Base-by-base conservation (phyloP, 768 basidiomycete genomes). In the Lactarius deliciosus region DNA sequence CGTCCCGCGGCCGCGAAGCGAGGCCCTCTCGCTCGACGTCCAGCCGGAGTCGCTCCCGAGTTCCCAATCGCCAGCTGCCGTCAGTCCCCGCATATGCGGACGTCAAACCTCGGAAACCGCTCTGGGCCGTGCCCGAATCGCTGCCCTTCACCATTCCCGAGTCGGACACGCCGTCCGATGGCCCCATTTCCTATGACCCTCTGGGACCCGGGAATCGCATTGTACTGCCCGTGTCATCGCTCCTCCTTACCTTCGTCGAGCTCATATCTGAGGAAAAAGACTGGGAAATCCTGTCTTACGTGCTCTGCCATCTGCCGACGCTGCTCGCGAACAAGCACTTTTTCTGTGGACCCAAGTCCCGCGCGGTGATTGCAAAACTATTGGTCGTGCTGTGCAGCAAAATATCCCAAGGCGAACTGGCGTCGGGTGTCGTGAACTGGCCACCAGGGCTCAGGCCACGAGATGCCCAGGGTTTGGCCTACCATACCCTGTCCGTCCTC, bases 321-420 rank as follows among this genome's bases (percentile, higher is more conserved):
- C 95, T 98, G 74, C 82, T 98, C 11, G 81, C 91, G 64, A 98
- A 98, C 82, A 98, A 98, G 76, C 94, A 98, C 72, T 82, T 98
- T 61, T 96, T 97, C 76, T 97, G 96, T 73, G 97, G 97, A 1
- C 92, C 92, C 0, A 86, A 86, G 60, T 87, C 90, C 34, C 81
- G 87, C n/a, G 76, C 74, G 16, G 82, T 84, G 11, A 82, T 96
- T 25, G 79, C 85, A 6, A 81, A 79, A 57, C 77, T 98, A 40
- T 77, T 94, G 45, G 80, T 81, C n/a, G 74, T 81, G 32, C 77
- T 98, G 15, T 92, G 92, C 77, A 79, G 82, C 1, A 85, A 85
- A 0, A 82, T 96, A 36, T 77, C 85, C 22, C 81, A 79, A 15
- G 86, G 83, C 9, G 80, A 82, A 11, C 78, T 94, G 16, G 88